phyloP scores from a whole-genome alignment of 2,329 filamentous ascomycete species.

The Seiridium cupressi region DNA sequence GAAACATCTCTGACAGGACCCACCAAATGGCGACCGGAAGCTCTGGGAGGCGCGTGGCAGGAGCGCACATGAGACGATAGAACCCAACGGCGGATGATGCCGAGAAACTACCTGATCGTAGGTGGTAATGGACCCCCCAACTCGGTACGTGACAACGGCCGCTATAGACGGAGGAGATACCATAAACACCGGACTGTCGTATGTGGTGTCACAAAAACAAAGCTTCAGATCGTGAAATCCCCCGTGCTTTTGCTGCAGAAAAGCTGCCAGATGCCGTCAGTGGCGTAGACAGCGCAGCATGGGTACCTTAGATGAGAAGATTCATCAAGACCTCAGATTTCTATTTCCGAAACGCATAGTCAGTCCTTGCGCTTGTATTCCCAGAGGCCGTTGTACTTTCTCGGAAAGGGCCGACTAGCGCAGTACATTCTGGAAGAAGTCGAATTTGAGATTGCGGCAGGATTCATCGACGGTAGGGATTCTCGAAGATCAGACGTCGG shows the following conservation, averaged over 20 bases:
- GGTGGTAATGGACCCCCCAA: too few relatives aligned
- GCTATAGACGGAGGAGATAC: too few relatives aligned
- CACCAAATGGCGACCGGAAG: constrained; percentile 19
- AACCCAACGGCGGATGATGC: constrained; percentile 14
- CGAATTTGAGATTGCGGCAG: neutral
- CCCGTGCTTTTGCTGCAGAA: neutral
- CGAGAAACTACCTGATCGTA: neutral
- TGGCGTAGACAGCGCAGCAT: neutral
- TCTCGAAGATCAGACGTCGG: constrained; percentile 1
- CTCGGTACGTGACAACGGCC: too few relatives aligned
- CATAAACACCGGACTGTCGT: neutral
- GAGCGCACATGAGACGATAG: constrained; percentile 4
- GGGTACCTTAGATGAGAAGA: constrained; percentile 3
- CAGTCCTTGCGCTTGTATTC: neutral
- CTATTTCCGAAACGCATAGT: constrained; percentile 17
- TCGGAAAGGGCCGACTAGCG: neutral
- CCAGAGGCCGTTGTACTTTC: neutral
- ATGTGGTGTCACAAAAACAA: neutral
- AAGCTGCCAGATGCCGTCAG: neutral
- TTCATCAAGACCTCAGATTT: constrained; percentile 13
- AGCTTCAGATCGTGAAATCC: neutral
- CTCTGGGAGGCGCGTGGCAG: constrained; percentile 12
- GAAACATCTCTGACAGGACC: constrained; percentile 14
- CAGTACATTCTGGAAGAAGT: constrained; percentile 1
- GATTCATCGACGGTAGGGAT: constrained; percentile 3